These are phyloP conservation scores for Asterionellopsis glacialis DNA, from an alignment of 108 stramenopile species.

Conservation along the genomic window DNA sequence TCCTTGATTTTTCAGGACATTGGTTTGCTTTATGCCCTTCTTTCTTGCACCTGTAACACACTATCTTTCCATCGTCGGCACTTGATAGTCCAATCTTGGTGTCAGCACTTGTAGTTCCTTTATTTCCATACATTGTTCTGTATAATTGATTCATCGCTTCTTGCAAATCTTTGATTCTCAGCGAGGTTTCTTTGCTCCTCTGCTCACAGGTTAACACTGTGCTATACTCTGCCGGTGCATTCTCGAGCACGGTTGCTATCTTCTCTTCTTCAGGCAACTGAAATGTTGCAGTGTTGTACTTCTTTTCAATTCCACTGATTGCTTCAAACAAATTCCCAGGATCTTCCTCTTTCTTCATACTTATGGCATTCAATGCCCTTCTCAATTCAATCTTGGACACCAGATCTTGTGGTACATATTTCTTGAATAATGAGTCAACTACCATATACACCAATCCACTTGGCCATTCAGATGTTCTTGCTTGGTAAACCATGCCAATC, in stretches of 20 bases:
- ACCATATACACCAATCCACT: not conserved
- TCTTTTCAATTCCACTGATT: not conserved
- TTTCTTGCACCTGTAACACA: not conserved
- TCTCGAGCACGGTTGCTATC: conserved; percentile 4
- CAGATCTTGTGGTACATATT: not conserved
- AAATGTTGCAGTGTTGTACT: conserved; percentile 2
- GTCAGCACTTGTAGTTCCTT: not conserved
- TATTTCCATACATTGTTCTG: not conserved
- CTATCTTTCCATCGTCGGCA: not conserved
- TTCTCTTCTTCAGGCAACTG: not conserved
- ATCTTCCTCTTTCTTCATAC: conserved; percentile 4
- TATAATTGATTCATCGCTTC: conserved; percentile 1
- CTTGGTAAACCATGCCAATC: conserved; percentile 2
- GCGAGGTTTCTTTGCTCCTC: not conserved
- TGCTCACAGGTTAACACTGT: conserved; percentile 4
- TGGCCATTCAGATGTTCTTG: conserved; percentile 6
- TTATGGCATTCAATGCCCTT: conserved; percentile 2
- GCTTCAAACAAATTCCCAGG: conserved; percentile 3
- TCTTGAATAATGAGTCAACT: not conserved
- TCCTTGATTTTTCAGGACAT: not conserved
- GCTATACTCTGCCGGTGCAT: not conserved
- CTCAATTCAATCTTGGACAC: not conserved
- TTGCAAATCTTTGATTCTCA: not conserved
- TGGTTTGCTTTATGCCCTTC: conserved; percentile 3
- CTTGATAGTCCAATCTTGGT: not conserved